Conservation (phyloP, 1,284 basidiomycete species). For the Coniferiporia sulphurascens region DNA sequence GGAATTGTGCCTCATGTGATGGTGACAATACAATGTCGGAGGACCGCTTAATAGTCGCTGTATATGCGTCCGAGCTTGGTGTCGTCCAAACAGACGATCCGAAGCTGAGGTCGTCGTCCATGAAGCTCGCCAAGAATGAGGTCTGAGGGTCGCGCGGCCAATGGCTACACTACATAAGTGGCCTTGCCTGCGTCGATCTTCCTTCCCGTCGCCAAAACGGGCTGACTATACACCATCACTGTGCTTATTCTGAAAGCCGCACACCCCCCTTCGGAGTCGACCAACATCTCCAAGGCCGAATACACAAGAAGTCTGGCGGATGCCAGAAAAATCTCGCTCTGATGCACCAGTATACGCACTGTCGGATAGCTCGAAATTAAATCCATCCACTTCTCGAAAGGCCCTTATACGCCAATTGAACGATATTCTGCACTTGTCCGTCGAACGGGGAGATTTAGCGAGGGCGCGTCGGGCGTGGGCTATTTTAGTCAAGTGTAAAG, state of each 20-base stretch:
- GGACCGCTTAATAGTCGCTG: conserved; percentile 19
- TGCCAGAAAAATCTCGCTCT: conserved; percentile 24
- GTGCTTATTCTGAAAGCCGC: neutral
- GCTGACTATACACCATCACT: neutral
- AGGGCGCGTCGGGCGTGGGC: conserved; percentile 74
- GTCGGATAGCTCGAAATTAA: conserved; percentile 36
- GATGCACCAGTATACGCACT: conserved; percentile 51
- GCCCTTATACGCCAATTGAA: conserved; percentile 68
- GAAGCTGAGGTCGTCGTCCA: conserved; percentile 70
- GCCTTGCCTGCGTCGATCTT: neutral
- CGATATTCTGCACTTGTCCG: conserved; percentile 68
- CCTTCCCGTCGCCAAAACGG: neutral
- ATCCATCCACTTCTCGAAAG: conserved; percentile 49
- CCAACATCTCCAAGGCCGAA: neutral
- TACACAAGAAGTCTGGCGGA: too few species aligned
- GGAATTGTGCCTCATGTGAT: conserved; percentile 24
- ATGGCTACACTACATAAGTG: neutral
- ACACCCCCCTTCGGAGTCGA: neutral
- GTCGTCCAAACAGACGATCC: conserved; percentile 69
- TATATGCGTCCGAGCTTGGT: conserved; percentile 30
- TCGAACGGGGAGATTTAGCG: conserved; percentile 62
- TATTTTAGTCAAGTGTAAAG: conserved; percentile 79
- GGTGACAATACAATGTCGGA: conserved; percentile 13
- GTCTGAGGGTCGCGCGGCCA: neutral
- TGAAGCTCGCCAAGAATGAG: conserved; percentile 24